Evolutionary conservation across 768 basidiomycete species (phyloP).

Genomic region (Rhizopogon vinicolor): DNA sequence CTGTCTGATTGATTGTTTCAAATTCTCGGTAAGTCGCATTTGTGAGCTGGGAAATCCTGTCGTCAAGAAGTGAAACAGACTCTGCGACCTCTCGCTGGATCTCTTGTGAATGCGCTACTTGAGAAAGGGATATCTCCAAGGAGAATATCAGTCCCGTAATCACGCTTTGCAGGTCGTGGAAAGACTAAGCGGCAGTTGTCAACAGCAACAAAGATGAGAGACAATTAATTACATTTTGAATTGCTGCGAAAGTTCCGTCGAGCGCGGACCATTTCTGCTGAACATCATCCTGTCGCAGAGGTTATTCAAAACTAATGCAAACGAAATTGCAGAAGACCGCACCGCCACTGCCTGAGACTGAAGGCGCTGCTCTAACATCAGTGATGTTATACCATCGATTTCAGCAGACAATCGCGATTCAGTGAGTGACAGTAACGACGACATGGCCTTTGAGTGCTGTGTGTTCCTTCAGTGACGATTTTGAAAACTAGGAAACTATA

Average conservation of each 20-base stretch:
- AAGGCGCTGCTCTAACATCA: not conserved
- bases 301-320: constrained; percentile 3
- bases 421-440: constrained; percentile 2
- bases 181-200: constrained; percentile 9
- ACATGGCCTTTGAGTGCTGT: constrained; percentile 25
- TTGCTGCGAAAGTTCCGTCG: constrained; percentile 16
- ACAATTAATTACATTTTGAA: constrained; percentile 25
- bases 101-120: constrained; percentile 26
- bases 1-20: constrained; percentile 43
- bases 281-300: constrained; percentile 21
- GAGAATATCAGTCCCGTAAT: constrained; percentile 9
- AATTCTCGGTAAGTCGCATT: constrained; percentile 38
- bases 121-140: constrained; percentile 26
- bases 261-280: constrained; percentile 24
- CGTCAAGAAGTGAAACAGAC: constrained; percentile 32
- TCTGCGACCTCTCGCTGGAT: constrained; percentile 33
- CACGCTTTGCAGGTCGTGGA: not conserved
- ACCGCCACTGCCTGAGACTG: constrained; percentile 10
- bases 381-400: not conserved
- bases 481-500: not conserved
- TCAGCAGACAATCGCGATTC: not conserved
- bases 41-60: constrained; percentile 33
- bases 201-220: constrained; percentile 10
- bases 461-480: not conserved
- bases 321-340: constrained; percentile 5